Evolutionary conservation across 345 rosid genomes (phyloP), one percentile per base, ranked within the genome.

Genomic region (Euphorbia tirucalli): DNA sequence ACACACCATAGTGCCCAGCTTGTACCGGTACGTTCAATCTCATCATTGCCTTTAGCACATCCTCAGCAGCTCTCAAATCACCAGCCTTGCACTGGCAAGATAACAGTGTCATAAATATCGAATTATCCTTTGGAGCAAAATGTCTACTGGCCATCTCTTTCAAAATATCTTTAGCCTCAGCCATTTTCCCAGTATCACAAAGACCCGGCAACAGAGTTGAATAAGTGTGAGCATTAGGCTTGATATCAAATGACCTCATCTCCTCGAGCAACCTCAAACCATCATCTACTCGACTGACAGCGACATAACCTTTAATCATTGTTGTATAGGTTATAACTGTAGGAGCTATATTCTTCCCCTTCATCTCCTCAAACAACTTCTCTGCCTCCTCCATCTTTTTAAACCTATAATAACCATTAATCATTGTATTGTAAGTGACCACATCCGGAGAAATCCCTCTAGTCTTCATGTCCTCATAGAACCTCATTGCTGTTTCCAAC

Each of bases 331-430:
- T 93, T 32, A 89, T 88, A 66, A 91, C 89, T 4, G 85, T 83
- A 72, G 97, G 97, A 59, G 57, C 83, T 50, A 91, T 77, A 64
- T 87, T 74, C 73, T 84, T 89, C 59, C 80, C 93, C 67, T 87
- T 93, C 98, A 93, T 93, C 84, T 89, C 98, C 54, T 76, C 84
- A 84, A 93, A 93, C 72, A 91, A 27, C 85, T 85, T 86, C 82
- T 88, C 97, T 0, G 96, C 97, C 71, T 93, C 97, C 0, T 86
- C 91, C 86, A 91, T 88, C 75, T 77, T 85, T 85, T 86, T 86
- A 83, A 89, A 85, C 81, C 98, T 81, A 30, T 60, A 55, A 25
- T 61, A 89, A 46, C 98, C 97, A 22, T 88, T 88, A 59, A 93
- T 83, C 93, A 93, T 85, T 0, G 92, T 88, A 68, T 89, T 88